Conservation (phyloP, 2,329 filamentous ascomycete genomes). For the Dactylella cylindrospora region DNA sequence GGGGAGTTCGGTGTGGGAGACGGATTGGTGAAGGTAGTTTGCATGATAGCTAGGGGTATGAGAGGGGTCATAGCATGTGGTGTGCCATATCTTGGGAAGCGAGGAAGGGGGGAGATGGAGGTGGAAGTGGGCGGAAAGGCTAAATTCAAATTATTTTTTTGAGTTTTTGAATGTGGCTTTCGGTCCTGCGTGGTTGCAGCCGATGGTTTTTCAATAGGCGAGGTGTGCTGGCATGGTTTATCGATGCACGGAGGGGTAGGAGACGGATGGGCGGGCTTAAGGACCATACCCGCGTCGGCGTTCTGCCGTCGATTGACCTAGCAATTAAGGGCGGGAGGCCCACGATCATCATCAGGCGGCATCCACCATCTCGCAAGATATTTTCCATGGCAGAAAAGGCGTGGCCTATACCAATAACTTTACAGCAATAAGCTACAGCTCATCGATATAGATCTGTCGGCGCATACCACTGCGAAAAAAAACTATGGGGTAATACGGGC, state of each 20-base stretch:
- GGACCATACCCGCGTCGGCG: constrained; percentile 28
- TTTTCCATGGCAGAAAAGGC: neutral
- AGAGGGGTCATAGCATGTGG: neutral
- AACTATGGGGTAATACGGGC: too few species aligned
- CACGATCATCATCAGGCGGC: too few species aligned
- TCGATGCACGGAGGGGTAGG: constrained; percentile 9
- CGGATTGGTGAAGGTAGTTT: constrained; percentile 18
- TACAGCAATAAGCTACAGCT: neutral
- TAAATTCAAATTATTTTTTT: too few species aligned
- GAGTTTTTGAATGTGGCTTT: constrained; percentile 26
- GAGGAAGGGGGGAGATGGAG: constrained; percentile 31
- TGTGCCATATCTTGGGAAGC: constrained; percentile 24
- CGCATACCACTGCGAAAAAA: too few species aligned
- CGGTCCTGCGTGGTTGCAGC: constrained; percentile 25
- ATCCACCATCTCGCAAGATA: neutral
- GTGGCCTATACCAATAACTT: neutral
- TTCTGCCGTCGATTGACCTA: constrained; percentile 16
- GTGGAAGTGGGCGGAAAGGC: constrained; percentile 36
- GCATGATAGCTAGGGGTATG: constrained; percentile 15
- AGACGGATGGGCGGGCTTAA: constrained; percentile 5
- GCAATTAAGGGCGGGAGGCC: too few species aligned
- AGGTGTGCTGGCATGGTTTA: constrained; percentile 32
- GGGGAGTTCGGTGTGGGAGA: constrained; percentile 66
- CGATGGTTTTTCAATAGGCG: constrained; percentile 21
- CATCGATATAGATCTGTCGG: too few species aligned